Evolutionary conservation across 108 stramenopile genomes (phyloP).

Genomic region (Cylindrotheca closterium): DNA sequence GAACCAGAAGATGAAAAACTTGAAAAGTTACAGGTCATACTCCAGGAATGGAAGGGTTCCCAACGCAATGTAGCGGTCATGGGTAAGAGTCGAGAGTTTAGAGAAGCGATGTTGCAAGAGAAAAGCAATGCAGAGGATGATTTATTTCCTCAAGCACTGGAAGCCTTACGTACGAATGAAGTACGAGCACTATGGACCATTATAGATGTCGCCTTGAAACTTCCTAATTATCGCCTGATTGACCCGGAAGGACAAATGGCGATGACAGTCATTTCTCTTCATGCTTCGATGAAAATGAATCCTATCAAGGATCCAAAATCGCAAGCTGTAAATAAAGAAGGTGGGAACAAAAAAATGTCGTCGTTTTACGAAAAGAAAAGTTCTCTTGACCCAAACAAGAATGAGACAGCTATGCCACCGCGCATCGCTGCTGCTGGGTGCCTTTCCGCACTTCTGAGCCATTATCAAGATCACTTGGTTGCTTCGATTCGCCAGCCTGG

Average conservation of each 20-base stretch:
- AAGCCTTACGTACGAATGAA: slow-evolving; percentile 37
- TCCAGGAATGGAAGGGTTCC: neutral
- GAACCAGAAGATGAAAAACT: neutral
- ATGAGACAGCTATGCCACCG: slow-evolving; percentile 30
- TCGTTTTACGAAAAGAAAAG: slow-evolving; percentile 22
- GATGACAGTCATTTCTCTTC: slow-evolving; percentile 31
- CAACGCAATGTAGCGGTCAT: too few species aligned
- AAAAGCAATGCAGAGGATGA: slow-evolving; percentile 10
- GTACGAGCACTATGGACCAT: slow-evolving; percentile 62
- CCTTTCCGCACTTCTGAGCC: slow-evolving; percentile 67
- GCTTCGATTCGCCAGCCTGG: slow-evolving; percentile 43
- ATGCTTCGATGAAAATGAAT: slow-evolving; percentile 38
- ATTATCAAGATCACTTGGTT: slow-evolving; percentile 58
- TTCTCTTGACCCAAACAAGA: slow-evolving; percentile 8
- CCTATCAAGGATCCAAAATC: slow-evolving; percentile 13
- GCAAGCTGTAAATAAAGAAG: too few species aligned
- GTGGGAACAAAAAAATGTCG: slow-evolving; percentile 1
- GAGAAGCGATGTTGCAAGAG: slow-evolving; percentile 4
- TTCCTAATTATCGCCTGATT: slow-evolving; percentile 54
- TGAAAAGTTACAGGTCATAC: slow-evolving; percentile 1
- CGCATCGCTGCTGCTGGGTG: slow-evolving; percentile 65
- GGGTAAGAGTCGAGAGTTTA: slow-evolving; percentile 12
- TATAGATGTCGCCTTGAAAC: slow-evolving; percentile 45
- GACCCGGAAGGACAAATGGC: slow-evolving; percentile 58
- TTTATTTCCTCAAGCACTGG: slow-evolving; percentile 8